These are phyloP conservation scores for Flueggea neowawraea DNA, from an alignment of 441 rosid genomes.

Conservation along the genomic window DNA sequence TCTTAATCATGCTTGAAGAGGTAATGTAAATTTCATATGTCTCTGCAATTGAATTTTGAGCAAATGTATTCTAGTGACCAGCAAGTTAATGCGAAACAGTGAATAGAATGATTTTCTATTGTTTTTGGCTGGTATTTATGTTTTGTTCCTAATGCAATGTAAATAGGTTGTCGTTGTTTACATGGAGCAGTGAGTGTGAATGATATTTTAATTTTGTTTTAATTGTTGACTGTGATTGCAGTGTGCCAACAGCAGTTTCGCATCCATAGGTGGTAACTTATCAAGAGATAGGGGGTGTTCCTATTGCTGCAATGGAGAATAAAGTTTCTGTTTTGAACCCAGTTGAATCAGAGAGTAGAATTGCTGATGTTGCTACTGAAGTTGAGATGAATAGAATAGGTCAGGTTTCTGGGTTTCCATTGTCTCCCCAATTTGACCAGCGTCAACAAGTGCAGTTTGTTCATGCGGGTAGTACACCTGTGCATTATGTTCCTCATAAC, in stretches of 20 bases:
- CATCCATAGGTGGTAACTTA: slow-evolving; percentile 17
- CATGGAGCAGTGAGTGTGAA: too few species aligned
- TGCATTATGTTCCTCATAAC: slow-evolving; percentile 16
- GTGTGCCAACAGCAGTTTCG: slow-evolving; percentile 19
- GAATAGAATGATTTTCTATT: too few species aligned
- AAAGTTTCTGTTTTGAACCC: too few species aligned
- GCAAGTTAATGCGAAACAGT: too few species aligned
- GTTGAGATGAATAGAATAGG: slow-evolving; percentile 28
- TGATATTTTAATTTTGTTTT: slow-evolving; percentile 1
- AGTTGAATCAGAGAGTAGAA: slow-evolving; percentile 20
- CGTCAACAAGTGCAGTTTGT: slow-evolving; percentile 41
- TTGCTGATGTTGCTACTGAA: slow-evolving; percentile 19
- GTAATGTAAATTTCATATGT: too few species aligned
- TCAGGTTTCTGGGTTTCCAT: slow-evolving; percentile 41
- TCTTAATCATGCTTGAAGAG: slow-evolving; percentile 59
- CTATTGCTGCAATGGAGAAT: slow-evolving; percentile 15
- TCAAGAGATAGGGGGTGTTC: background rate
- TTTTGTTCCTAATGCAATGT: too few species aligned
- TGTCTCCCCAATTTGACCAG: slow-evolving; percentile 33
- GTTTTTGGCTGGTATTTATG: too few species aligned
- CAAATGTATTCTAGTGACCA: too few species aligned
- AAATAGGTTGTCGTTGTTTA: too few species aligned
- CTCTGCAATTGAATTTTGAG: too few species aligned
- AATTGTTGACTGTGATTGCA: slow-evolving; percentile 29
- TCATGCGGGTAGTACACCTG: slow-evolving; percentile 19